Percentiles rank a stretch among this genome's conserved stretches.
Evolutionary conservation across 1,284 basidiomycete species (phyloP).

Genomic region (Omphalotus olearius): DNA sequence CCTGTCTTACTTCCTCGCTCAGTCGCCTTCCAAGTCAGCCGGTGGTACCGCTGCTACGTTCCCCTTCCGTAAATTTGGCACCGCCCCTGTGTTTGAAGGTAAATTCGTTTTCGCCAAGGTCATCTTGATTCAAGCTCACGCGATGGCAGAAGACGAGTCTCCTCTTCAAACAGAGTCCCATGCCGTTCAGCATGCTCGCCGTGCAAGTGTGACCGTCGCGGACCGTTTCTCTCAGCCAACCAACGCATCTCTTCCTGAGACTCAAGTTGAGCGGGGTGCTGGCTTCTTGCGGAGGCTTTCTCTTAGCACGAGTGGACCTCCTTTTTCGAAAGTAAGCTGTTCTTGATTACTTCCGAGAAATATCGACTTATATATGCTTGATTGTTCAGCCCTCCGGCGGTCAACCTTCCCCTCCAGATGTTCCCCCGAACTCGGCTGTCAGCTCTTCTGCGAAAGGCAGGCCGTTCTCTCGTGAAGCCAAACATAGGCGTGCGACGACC

Average conservation of each 20-base stretch:
- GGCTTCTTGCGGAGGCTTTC: constrained; percentile 70
- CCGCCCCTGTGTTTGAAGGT: constrained; percentile 63
- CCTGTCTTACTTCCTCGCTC: constrained; percentile 61
- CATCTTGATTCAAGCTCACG: background rate
- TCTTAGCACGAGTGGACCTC: constrained; percentile 40
- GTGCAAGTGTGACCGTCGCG: constrained; percentile 42
- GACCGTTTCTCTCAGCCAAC: constrained; percentile 44
- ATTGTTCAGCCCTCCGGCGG: constrained; percentile 8
- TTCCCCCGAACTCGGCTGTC: constrained; percentile 44
- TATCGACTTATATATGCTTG: constrained; percentile 11
- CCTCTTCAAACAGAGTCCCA: constrained; percentile 44
- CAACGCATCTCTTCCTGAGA: constrained; percentile 34
- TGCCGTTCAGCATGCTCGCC: constrained; percentile 42
- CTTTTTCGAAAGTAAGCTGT: constrained; percentile 47
- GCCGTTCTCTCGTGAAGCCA: constrained; percentile 31
- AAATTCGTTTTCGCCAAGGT: constrained; percentile 12
- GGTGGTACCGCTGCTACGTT: constrained; percentile 37
- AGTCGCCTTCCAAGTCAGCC: constrained; percentile 48
- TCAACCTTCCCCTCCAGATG: constrained; percentile 31
- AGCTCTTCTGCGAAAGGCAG: constrained; percentile 22
- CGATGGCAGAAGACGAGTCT: constrained; percentile 27
- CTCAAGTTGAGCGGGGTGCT: constrained; percentile 56
- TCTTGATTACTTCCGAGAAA: constrained; percentile 6
- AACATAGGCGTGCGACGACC: constrained; percentile 56
- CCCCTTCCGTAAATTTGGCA: constrained; percentile 56